Evolutionary conservation across 768 basidiomycete species (phyloP), one percentile per base, ranked within the genome.

Genomic region (Boletus eberwhitei): DNA sequence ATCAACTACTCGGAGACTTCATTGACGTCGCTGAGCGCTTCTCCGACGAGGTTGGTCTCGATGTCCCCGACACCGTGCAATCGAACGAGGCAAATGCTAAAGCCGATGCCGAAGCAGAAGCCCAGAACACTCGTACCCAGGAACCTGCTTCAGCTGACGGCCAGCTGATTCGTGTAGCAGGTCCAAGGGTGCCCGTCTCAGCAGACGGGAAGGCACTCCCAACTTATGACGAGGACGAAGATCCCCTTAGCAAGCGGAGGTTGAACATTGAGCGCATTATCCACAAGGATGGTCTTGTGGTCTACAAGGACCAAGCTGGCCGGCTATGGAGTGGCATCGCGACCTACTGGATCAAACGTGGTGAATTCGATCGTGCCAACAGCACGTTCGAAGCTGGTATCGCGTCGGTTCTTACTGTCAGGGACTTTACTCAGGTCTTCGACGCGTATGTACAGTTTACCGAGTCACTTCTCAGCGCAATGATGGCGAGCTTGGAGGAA

Each of bases 331-430:
- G 93, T 6, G 97, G 96, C 1, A 73, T 98, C 29, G 95, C 95
- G 2, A 98, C 95, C 0, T 98, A 96, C 67, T 99, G 96, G 96
- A 95, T 95, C 71, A 97, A 97, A 73, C 86, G 93, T 6, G 92
- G 83, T 50, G 97, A 98, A 68, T 98, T 99, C 65, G 94, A 94
- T 58, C 81, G 90, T 48, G 92, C 93, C 16, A 91, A 87, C 59
- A 77, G 78, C 47, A 92, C 88, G 0, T 98, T 98, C 68, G 97
- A 98, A 71, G 72, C 83, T 22, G 97, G 94, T 14, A 79, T 98
- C 59, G 79, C 82, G 17, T 77, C 75, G 2, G 96, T 98, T 17
- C 74, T 98, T 63, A 98, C 96, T 1, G 87, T 98, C 60, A 84
- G 95, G 34, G 97, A 98, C 73, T 99, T 99, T 69, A 93, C 93